A percentile compares a stretch with the other conserved stretches of the same genome.
phyloP scores from a whole-genome alignment of 805 yeast genomes.

The Candida dendrica region DNA sequence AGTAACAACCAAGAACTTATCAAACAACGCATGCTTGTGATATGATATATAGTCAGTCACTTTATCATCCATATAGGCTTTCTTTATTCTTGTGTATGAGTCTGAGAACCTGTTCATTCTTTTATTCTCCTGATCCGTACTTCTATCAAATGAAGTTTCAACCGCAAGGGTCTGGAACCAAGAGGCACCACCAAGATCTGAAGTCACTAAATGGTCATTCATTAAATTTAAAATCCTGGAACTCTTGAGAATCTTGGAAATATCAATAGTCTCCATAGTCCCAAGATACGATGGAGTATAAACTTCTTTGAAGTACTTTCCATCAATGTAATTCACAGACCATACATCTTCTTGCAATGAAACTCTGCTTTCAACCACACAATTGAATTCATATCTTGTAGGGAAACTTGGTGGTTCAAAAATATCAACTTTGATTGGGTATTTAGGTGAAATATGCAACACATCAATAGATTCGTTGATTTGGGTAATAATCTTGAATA shows the following conservation, averaged over 20 bases:
- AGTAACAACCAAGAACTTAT: conserved; percentile 33
- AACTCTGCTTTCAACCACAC: conserved; percentile 26
- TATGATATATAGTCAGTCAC: conserved; percentile 12
- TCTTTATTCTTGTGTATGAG: conserved; percentile 13
- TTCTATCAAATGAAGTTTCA: conserved; percentile 13
- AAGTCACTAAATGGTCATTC: conserved; percentile 32
- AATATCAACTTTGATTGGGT: background rate
- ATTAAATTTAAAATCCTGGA: conserved; percentile 32
- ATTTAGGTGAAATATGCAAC: background rate
- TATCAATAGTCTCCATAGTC: conserved; percentile 25
- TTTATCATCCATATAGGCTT: conserved; percentile 5
- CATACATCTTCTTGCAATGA: conserved; percentile 44
- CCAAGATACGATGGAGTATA: conserved; percentile 39
- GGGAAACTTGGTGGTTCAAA: background rate
- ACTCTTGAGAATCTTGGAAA: conserved; percentile 28
- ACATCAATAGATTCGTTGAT: background rate
- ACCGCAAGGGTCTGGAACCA: conserved; percentile 21
- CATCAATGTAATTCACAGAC: conserved; percentile 38
- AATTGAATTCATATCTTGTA: conserved; percentile 4
- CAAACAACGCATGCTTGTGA: conserved; percentile 23
- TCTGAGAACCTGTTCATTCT: conserved; percentile 18
- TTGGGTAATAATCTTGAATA: conserved; percentile 5
- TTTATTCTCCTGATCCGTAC: background rate
- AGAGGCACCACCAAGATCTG: conserved; percentile 33
- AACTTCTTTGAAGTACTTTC: conserved; percentile 41